Base-by-base conservation (phyloP, 805 yeast species). In the Nakazawaea siamensis region DNA sequence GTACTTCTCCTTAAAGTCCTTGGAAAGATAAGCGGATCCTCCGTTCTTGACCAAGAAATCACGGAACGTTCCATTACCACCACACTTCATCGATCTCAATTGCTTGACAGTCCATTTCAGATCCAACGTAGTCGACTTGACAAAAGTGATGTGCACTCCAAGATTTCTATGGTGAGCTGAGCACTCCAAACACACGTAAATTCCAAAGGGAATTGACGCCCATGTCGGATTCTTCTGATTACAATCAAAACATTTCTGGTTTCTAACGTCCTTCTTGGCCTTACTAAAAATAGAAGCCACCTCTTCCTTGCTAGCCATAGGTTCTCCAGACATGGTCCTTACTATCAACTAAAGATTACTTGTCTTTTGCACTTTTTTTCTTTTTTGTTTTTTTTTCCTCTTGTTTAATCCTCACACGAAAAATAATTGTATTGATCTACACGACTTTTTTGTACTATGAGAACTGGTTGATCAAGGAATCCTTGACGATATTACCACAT, bases 191-290 rank as follows among this genome's bases (percentile, higher is more conserved):
- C 98, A 92, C 40, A 92, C 63, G 55, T 88, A 73, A 34, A 88
- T 83, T 37, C 97, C 98, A 58, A 85, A 90, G 11, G 97, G 95
- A 37, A 90, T 87, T 11, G 97, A 90, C 3, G 98, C 85, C 98
- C 98, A 92, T 0, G 97, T 86, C 24, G 98, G 97, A 56, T 88
- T 88, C 54, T 83, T 86, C 48, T 88, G 83, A 35, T 81, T 73
- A 59, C 98, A 92, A 55, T 92, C 98, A 60, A 92, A 90, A 61
- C 98, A 92, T 35, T 57, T 57, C 50, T 80, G 80, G 65, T 88
- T 88, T 31, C 86, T 82, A 18, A 76, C 76, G 43, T 70, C 66
- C 57, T 79, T 63, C 48, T 73, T 71, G 46, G 84, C 63, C 54
- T 71, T 67, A 34, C 65, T 63, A 51, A 85, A 85, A 44, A 85